These are phyloP conservation scores for Microdochium nivale DNA, from an alignment of 2,329 filamentous ascomycete species.

Conservation along the genomic window DNA sequence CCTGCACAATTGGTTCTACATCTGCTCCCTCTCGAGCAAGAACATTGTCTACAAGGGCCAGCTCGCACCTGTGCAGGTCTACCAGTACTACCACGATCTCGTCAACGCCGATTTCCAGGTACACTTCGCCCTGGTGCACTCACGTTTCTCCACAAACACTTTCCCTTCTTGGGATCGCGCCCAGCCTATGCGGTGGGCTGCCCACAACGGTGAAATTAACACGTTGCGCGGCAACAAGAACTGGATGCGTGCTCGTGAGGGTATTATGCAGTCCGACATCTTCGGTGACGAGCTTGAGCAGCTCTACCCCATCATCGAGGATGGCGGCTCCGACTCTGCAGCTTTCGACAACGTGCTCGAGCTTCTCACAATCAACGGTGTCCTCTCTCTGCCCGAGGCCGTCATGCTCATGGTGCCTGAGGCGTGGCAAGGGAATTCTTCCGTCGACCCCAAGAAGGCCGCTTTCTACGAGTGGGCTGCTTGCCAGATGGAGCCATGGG, in stretches of 20 bases:
- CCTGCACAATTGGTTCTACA: constrained; percentile 96
- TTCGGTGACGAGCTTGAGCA: constrained; percentile 88
- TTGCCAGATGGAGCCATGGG: constrained; percentile 98
- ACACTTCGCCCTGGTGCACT: constrained; percentile 94
- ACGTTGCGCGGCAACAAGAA: constrained; percentile 97
- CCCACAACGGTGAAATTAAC: constrained; percentile 93
- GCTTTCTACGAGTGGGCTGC: constrained; percentile 98
- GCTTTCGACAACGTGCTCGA: constrained; percentile 97
- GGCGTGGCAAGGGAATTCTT: constrained; percentile 89
- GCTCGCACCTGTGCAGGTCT: constrained; percentile 87
- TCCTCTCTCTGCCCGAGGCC: constrained; percentile 87
- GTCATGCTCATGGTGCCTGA: constrained; percentile 99
- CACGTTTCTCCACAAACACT: constrained; percentile 95
- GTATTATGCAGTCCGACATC: constrained; percentile 84
- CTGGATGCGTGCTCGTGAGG: constrained; percentile 97
- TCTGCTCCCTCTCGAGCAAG: constrained; percentile 93
- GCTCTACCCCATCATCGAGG: constrained; percentile 91
- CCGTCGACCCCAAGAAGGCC: constrained; percentile 90
- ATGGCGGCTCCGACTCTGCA: constrained; percentile 92
- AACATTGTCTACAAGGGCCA: constrained; percentile 99
- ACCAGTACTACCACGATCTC: constrained; percentile 95
- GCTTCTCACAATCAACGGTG: constrained; percentile 88
- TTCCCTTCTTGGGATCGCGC: constrained; percentile 98
- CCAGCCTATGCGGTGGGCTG: constrained; percentile 91
- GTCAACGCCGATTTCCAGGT: constrained; percentile 96